Evolutionary conservation across 352 stramenopile species (phyloP), one percentile per base, ranked within the genome.

Genomic region (Phytopythium montanum): DNA sequence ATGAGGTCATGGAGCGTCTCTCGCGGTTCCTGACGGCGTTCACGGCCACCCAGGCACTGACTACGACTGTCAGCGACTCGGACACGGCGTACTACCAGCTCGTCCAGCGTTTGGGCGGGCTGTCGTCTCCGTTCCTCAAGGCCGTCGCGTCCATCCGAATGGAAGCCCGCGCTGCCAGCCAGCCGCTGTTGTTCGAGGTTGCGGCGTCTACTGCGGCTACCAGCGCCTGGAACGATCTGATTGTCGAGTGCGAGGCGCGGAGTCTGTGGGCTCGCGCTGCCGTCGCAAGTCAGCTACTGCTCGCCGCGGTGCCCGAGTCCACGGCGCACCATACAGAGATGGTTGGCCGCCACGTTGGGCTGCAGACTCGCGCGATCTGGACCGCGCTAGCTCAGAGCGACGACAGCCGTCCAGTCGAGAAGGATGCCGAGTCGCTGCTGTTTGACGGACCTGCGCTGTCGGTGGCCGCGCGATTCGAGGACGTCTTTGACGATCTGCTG

Each of bases 321-420:
- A 33, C 50, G n/a, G 33, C n/a, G 21, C n/a, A 23, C 23, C 36
- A 23, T 0, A 9, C 5, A 14, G 51, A 56, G 31, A n/a, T 56
- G n/a, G 31, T 14, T 5, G 10, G 5, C 13, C 51, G 51, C 21
- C 23, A 63, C 42, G 89, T 92, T 62, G 83, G 79, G 9, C 65
- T 88, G 21, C 69, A 70, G 16, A 62, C 79, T 14, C 90, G 90
- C 36, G 76, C 79, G 8, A 62, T 87, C 28, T 79, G 73, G 60
- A 58, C 62, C 34, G 71, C 36, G 13, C 38, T 66, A 28, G 58
- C 14, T 26, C 75, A 52, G 29, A 60, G 61, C 25, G 53, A 60
- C 14, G 23, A 60, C 45, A 52, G 44, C 28, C 36, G 34, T 50
- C 56, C 52, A 33, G 10, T 21, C 18, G 61, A 12, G 12, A 34